Evolutionary conservation across 257 asterid genomes (phyloP).

Genomic region (Lavandula angustifolia): DNA sequence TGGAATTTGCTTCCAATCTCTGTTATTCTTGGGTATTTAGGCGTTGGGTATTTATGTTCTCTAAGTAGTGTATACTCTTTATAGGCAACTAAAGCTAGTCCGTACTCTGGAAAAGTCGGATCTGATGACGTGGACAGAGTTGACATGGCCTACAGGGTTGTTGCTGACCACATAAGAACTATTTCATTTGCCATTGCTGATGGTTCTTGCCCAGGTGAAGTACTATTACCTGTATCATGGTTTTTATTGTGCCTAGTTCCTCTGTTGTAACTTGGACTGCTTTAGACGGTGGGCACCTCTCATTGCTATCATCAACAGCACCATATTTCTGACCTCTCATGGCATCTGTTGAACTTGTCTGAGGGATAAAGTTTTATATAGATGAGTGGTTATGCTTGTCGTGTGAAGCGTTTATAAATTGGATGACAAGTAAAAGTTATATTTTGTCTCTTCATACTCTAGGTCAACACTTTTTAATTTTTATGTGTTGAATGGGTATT

Average conservation of each 20-base stretch:
- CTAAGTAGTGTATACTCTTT: conserved; percentile 31
- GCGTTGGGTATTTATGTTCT: conserved; percentile 26
- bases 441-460: background rate
- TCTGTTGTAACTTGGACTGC: conserved; percentile 10
- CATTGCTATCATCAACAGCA: conserved; percentile 11
- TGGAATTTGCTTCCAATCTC: conserved; percentile 1
- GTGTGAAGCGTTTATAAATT: conserved; percentile 9
- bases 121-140: conserved; percentile 73
- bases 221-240: conserved; percentile 22
- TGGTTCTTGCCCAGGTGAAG: conserved; percentile 92
- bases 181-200: conserved; percentile 99
- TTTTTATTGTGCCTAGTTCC: conserved; percentile 17
- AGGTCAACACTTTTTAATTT: background rate
- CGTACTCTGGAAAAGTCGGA: conserved; percentile 89
- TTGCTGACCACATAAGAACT: conserved; percentile 96
- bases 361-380: background rate
- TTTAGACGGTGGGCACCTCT: conserved; percentile 5
- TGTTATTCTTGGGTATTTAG: background rate
- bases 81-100: conserved; percentile 79
- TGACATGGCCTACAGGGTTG: conserved; percentile 99
- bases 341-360: background rate
- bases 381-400: background rate
- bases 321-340: background rate
- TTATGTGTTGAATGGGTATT: conserved; percentile 9
- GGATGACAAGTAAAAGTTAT: background rate